Evolutionary conservation across 352 stramenopile genomes (phyloP).

Genomic region (Elongisporangium anandrum): DNA sequence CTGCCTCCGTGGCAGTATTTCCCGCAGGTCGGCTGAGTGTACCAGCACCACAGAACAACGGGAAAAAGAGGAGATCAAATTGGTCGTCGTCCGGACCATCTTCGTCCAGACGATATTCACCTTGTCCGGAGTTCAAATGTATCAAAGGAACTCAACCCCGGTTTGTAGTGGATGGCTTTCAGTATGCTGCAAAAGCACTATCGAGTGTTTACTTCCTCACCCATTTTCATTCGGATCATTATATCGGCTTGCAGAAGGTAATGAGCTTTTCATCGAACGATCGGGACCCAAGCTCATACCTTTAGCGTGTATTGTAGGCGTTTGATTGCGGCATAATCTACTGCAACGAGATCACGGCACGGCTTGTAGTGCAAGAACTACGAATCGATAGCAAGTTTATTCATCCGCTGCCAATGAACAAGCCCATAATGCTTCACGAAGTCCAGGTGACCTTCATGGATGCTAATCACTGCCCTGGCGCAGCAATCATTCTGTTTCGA

Average conservation of each 20-base stretch:
- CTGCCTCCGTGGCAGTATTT: slow-evolving; percentile 5
- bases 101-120: slow-evolving; percentile 2
- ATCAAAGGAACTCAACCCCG: slow-evolving; percentile 68
- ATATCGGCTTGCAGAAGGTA: slow-evolving; percentile 86
- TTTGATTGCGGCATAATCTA: slow-evolving; percentile 95
- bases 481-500: slow-evolving; percentile 94
- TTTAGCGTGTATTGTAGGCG: slow-evolving; percentile 18
- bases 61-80: slow-evolving; percentile 6
- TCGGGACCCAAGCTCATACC: not conserved
- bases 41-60: slow-evolving; percentile 9
- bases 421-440: slow-evolving; percentile 68
- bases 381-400: slow-evolving; percentile 90
- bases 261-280: not conserved
- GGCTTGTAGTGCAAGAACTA: slow-evolving; percentile 90
- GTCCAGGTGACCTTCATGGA: slow-evolving; percentile 95
- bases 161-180: slow-evolving; percentile 88
- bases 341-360: slow-evolving; percentile 91
- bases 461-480: slow-evolving; percentile 96
- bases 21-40: slow-evolving; percentile 2
- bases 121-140: slow-evolving; percentile 77
- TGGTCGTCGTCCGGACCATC: not conserved
- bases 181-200: slow-evolving; percentile 67
- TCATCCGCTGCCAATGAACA: slow-evolving; percentile 89
- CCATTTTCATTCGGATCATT: slow-evolving; percentile 98
- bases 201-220: slow-evolving; percentile 94